Conservation (phyloP, 768 basidiomycete species). For the Tricholoma matsutake region DNA sequence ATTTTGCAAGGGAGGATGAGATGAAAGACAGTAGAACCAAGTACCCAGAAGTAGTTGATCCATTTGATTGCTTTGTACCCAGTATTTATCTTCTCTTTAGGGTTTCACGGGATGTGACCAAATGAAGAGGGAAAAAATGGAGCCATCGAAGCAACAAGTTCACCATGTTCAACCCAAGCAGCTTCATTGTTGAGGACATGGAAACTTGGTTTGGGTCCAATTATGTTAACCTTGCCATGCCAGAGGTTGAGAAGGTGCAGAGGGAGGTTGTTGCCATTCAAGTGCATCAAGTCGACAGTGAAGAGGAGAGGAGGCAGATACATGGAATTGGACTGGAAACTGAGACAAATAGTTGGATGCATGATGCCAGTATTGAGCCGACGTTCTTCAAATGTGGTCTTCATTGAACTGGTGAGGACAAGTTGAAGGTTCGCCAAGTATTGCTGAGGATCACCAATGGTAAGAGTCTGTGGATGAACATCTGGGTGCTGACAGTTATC, state of each 20-base stretch:
- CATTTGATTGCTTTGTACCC: background rate
- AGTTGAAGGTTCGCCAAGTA: background rate
- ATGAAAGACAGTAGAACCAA: background rate
- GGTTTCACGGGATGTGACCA: no score
- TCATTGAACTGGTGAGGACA: background rate
- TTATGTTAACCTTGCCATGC: background rate
- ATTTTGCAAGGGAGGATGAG: background rate
- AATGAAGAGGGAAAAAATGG: no score
- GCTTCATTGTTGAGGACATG: background rate
- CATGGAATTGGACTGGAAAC: background rate
- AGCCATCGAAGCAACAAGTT: no score
- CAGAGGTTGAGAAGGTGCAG: no score
- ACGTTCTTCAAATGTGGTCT: background rate
- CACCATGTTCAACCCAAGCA: background rate
- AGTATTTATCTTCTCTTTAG: no score
- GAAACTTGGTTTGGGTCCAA: background rate
- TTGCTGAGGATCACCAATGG: background rate
- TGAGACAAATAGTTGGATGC: background rate
- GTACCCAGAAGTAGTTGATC: background rate
- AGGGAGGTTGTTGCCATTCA: no score
- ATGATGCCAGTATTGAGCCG: background rate
- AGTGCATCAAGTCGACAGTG: background rate
- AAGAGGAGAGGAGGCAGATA: background rate
- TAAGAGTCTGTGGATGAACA: background rate
- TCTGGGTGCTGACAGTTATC: no score